Percentiles rank a stretch among this genome's conserved stretches.
phyloP scores from a whole-genome alignment of 2,329 filamentous ascomycete species.

The Fusarium kyushuense region DNA sequence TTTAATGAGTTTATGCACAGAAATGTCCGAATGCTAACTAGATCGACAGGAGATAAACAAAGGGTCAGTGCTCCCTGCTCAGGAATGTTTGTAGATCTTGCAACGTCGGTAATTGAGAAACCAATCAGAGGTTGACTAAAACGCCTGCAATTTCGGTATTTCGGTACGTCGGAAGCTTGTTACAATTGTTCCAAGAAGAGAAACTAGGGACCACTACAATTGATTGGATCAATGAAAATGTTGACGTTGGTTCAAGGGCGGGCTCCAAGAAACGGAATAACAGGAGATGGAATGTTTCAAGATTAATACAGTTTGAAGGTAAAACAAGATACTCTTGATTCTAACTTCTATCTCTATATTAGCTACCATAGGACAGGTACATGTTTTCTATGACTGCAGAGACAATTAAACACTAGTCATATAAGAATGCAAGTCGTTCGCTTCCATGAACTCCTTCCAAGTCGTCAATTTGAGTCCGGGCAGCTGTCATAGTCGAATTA shows the following conservation, averaged over 20 bases:
- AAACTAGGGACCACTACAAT: not conserved
- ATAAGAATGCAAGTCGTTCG: not conserved
- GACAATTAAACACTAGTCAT: not conserved
- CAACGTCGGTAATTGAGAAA: not conserved
- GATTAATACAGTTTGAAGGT: not conserved
- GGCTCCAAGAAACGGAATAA: not conserved
- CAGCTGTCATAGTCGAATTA: not conserved
- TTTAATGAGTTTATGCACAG: not conserved
- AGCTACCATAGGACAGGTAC: not conserved
- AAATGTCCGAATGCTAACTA: not conserved
- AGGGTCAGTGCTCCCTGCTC: not conserved
- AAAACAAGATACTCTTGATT: not conserved
- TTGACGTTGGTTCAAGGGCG: not conserved
- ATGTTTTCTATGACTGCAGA: not conserved
- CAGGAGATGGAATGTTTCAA: not conserved
- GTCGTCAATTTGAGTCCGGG: conserved; percentile 4
- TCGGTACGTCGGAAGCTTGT: not conserved
- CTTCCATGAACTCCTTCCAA: conserved; percentile 8
- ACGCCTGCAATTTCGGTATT: not conserved
- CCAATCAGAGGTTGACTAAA: not conserved
- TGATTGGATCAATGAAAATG: no score
- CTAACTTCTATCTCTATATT: not conserved
- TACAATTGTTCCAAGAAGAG: not conserved
- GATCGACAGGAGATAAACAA: not conserved
- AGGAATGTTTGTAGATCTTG: not conserved